phyloP scores from a whole-genome alignment of 108 stramenopile species.

The Stephanodiscus minutulus region DNA sequence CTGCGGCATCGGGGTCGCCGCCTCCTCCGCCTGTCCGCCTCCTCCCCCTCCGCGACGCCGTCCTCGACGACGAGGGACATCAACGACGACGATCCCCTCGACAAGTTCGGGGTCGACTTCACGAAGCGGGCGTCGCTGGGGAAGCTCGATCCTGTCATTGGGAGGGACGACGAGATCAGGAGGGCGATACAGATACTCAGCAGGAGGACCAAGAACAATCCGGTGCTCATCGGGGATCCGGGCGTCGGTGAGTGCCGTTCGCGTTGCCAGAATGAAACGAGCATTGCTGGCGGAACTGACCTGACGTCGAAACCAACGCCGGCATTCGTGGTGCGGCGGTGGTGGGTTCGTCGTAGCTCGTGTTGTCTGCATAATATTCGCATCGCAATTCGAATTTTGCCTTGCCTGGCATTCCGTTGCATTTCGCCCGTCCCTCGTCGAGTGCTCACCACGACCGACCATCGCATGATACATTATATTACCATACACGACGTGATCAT shows the following conservation, averaged over 20 bases:
- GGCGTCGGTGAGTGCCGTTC: constrained; percentile 86
- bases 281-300: neutral
- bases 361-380: too few species aligned
- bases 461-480: too few species aligned
- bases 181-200: constrained; percentile 94
- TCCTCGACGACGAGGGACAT: neutral
- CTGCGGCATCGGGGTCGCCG: neutral
- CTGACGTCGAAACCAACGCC: too few species aligned
- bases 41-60: neutral
- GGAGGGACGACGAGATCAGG: constrained; percentile 98
- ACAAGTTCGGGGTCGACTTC: constrained; percentile 96
- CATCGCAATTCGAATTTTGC: too few species aligned
- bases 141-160: constrained; percentile 96
- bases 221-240: constrained; percentile 98
- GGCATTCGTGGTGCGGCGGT: too few species aligned
- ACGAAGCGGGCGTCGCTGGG: constrained; percentile 83
- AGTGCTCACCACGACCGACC: too few species aligned
- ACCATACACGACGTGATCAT: too few species aligned
- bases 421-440: too few species aligned
- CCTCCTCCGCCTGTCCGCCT: neutral
- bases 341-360: too few species aligned
- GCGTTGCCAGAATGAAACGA: too few species aligned
- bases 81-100: constrained; percentile 82
- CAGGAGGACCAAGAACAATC: constrained; percentile 98
- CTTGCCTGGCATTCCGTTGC: too few species aligned